Conservation (phyloP, 2,329 filamentous ascomycete species). For the Colletotrichum acutatum region DNA sequence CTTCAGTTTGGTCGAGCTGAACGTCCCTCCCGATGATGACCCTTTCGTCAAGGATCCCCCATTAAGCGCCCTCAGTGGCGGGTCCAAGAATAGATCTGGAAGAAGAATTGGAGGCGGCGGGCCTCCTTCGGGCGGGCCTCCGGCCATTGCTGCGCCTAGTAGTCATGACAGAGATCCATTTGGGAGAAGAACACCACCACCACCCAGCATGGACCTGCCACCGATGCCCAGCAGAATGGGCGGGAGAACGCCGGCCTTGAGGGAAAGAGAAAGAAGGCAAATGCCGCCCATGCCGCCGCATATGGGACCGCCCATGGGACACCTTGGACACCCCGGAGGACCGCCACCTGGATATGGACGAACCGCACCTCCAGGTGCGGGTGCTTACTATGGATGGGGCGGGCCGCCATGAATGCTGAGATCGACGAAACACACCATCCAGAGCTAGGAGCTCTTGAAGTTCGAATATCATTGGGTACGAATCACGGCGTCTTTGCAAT, state of each 20-base stretch:
- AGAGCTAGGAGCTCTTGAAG: neutral
- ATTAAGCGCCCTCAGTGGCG: constrained; percentile 61
- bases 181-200: constrained; percentile 51
- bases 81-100: constrained; percentile 54
- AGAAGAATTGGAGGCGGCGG: constrained; percentile 43
- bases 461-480: constrained; percentile 7
- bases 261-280: constrained; percentile 30
- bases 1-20: constrained; percentile 76
- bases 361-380: constrained; percentile 15
- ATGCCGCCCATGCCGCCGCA: constrained; percentile 15
- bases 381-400: constrained; percentile 25
- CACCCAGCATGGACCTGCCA: constrained; percentile 30
- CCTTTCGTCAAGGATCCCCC: constrained; percentile 69
- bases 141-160: constrained; percentile 50
- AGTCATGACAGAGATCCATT: constrained; percentile 46
- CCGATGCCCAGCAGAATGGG: constrained; percentile 39
- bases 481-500: neutral
- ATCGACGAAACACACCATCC: neutral
- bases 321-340: constrained; percentile 15
- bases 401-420: neutral
- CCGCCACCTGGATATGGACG: constrained; percentile 28
- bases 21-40: constrained; percentile 72
- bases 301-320: neutral
- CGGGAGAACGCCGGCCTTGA: constrained; percentile 51
- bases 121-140: constrained; percentile 37